phyloP scores from a whole-genome alignment of 768 basidiomycete species.

The Tulasnella sp. region DNA sequence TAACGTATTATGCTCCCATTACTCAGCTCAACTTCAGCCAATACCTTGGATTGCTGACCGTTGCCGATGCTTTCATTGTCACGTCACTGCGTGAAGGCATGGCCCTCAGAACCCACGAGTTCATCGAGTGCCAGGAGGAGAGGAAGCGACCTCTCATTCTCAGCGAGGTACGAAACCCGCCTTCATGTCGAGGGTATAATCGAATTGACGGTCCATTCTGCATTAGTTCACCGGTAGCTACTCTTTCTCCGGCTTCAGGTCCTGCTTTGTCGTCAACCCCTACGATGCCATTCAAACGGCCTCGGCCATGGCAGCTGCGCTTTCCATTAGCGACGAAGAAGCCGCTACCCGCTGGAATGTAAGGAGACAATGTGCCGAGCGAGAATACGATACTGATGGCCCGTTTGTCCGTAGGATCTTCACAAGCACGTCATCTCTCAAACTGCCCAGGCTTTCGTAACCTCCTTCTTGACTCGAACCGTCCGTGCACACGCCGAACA shows the following conservation, averaged over 20 bases:
- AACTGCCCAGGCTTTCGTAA: constrained; percentile 75
- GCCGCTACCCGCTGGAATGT: constrained; percentile 65
- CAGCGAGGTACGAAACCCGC: constrained; percentile 46
- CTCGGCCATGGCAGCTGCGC: constrained; percentile 61
- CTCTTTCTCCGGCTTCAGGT: constrained; percentile 75
- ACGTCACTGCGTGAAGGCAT: constrained; percentile 81
- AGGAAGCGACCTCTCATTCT: constrained; percentile 58
- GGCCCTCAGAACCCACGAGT: constrained; percentile 46
- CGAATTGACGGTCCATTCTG: neutral
- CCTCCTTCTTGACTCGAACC: constrained; percentile 63
- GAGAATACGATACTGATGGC: neutral
- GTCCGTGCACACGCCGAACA: constrained; percentile 65
- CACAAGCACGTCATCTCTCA: constrained; percentile 80
- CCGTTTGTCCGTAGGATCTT: constrained; percentile 41
- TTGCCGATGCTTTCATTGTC: constrained; percentile 77
- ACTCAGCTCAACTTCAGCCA: constrained; percentile 64
- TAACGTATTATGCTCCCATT: neutral
- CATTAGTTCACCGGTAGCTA: constrained; percentile 74
- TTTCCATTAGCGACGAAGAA: constrained; percentile 69
- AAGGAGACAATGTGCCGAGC: constrained; percentile 12
- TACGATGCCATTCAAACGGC: constrained; percentile 81
- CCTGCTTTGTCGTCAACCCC: constrained; percentile 77
- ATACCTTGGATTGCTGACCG: constrained; percentile 68
- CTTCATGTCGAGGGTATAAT: neutral
- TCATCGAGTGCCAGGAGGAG: constrained; percentile 69